phyloP scores from a whole-genome alignment of 2,329 filamentous ascomycete genomes.

The Pseudogymnoascus sp. region DNA sequence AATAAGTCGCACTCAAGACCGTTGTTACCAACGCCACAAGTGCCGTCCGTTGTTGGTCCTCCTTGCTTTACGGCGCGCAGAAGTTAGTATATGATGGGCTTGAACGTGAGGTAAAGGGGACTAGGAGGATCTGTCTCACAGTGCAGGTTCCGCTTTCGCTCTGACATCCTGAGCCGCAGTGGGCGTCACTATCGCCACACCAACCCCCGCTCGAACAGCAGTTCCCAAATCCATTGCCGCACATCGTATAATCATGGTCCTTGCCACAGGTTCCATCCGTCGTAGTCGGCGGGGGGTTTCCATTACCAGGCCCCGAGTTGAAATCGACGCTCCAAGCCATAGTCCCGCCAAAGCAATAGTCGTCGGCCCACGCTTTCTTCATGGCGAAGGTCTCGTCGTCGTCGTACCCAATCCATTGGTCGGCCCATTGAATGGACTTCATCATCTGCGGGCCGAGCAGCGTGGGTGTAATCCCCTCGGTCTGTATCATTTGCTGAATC shows the following conservation, averaged over 20 bases:
- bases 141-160: background rate
- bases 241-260: conserved; percentile 12
- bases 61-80: background rate
- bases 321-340: conserved; percentile 29
- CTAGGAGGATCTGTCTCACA: background rate
- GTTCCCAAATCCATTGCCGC: conserved; percentile 16
- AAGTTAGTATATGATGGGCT: background rate
- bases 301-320: conserved; percentile 20
- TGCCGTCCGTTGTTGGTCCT: background rate
- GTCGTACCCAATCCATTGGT: conserved; percentile 31
- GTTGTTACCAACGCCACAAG: background rate
- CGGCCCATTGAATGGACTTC: conserved; percentile 16
- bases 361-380: conserved; percentile 24
- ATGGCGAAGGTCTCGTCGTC: conserved; percentile 24
- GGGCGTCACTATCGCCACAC: conserved; percentile 17
- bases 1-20: background rate
- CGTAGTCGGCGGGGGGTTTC: background rate
- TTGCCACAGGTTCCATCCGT: conserved; percentile 19
- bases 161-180: conserved; percentile 15
- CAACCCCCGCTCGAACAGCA: conserved; percentile 20
- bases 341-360: conserved; percentile 28
- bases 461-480: background rate
- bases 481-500: conserved; percentile 28
- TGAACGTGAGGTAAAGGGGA: background rate
- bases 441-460: background rate